Base-by-base conservation (phyloP, 148 eudicot genomes). In the Amaranthus cruentus region DNA sequence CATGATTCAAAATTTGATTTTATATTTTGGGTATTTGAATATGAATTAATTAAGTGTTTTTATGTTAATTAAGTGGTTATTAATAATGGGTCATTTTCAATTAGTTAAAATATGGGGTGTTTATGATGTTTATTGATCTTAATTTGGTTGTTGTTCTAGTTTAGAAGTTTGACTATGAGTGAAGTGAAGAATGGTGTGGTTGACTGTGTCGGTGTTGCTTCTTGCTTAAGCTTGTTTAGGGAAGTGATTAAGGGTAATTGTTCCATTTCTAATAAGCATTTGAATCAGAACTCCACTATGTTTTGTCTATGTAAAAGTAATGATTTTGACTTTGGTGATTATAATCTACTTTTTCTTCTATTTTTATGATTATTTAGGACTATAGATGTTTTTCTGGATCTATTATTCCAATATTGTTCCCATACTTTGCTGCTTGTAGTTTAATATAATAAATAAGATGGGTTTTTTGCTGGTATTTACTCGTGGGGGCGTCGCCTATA, bases 371-470 rank as follows among this genome's bases (percentile, higher is more conserved):
- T 71, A 6, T 6, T 59, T 68, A 9, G 60, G 69, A 61, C 15
- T 62, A 2, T 6, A 10, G 52, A 43, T 75, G 71, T 75, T 9
- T 79, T 73, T 57, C 64, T 63, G 54, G 75, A 79, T 79, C 78
- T 79, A 51, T 28, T 62, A 57, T 6, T 62, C 57, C 49, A 53
- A 56, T 70, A 60, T 64, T 11, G 59, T 62, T 44, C 21, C 68
- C 71, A 62, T 70, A 55, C 63, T 63, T 62, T 62, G 62, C 3
- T 70, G 75, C 58, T 57, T 28, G 38, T 28, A 28, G 38, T 28
- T 28, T 28, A 28, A 28, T 28, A 28, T 28, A 28, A 28, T 28
- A 28, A 28, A 28, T 28, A 28, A 28, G 38, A 28, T 28, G 38
- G 38, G 38, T 28, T 28, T 28, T 28, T 28, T 28, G 38, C 38